These are phyloP conservation scores for Trametes cinnabarina DNA, from an alignment of 768 basidiomycete genomes.

Conservation along the genomic window DNA sequence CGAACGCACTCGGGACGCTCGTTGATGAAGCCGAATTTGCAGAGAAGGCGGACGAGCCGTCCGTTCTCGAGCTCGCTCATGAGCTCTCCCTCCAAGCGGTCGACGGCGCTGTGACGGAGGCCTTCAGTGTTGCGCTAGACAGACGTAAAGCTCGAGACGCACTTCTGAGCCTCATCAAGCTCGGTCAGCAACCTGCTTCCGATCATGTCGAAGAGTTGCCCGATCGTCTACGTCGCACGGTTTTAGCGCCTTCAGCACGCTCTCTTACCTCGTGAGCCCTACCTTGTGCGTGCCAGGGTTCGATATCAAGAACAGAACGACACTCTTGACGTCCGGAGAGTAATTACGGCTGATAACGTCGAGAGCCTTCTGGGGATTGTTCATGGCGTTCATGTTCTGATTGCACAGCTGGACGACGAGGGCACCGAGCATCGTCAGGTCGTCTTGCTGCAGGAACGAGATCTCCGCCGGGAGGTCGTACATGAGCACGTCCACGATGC, in stretches of 20 bases:
- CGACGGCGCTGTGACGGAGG: slow-evolving; percentile 71
- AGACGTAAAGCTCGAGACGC: slow-evolving; percentile 33
- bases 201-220: slow-evolving; percentile 79
- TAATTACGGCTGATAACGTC: slow-evolving; percentile 75
- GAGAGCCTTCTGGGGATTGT: slow-evolving; percentile 66
- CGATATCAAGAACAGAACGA: slow-evolving; percentile 72
- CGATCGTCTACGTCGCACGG: slow-evolving; percentile 58
- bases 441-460: slow-evolving; percentile 75
- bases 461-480: slow-evolving; percentile 64
- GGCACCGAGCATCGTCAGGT: slow-evolving; percentile 81
- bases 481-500: slow-evolving; percentile 80
- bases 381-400: slow-evolving; percentile 55
- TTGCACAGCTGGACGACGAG: slow-evolving; percentile 80
- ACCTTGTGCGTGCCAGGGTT: slow-evolving; percentile 71
- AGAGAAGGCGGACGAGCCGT: slow-evolving; percentile 80
- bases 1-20: slow-evolving; percentile 96
- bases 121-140: not conserved
- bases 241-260: not conserved
- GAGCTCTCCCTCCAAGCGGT: slow-evolving; percentile 80
- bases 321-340: slow-evolving; percentile 77
- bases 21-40: slow-evolving; percentile 98
- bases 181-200: slow-evolving; percentile 70
- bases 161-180: slow-evolving; percentile 83
- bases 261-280: not conserved
- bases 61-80: slow-evolving; percentile 92